Conservation (phyloP, 208 protist species). For the Trichomonas tenax region DNA sequence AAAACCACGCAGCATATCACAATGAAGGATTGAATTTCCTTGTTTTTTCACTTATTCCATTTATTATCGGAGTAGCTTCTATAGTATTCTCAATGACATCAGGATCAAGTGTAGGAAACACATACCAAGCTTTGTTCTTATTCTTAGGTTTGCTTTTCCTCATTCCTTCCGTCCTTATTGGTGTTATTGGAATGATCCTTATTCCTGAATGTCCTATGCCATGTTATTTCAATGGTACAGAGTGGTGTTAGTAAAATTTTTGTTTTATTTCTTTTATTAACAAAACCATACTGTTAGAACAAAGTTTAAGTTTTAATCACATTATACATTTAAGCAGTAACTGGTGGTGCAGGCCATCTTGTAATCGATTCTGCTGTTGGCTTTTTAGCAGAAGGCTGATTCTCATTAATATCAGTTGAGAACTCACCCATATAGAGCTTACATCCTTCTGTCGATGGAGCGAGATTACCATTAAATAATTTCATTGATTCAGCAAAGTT, state of each 20-base stretch:
- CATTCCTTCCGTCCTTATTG: not conserved
- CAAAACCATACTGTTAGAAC: not conserved
- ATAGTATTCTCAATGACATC: not conserved
- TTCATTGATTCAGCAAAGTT: not conserved
- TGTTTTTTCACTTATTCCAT: not conserved
- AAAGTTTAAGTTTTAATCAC: not conserved
- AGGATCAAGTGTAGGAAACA: not conserved
- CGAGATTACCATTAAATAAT: not conserved
- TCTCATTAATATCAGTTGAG: not conserved
- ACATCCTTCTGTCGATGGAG: not conserved
- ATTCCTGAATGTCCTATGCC: not conserved
- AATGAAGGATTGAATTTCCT: not conserved
- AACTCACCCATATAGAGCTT: not conserved
- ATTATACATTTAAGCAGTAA: not conserved
- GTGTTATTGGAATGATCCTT: not conserved
- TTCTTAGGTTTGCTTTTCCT: not conserved
- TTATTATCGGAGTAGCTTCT: not conserved
- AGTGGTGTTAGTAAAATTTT: not conserved
- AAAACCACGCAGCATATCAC: conserved; percentile 1
- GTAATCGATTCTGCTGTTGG: not conserved
- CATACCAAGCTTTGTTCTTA: not conserved
- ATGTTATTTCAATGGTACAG: not conserved
- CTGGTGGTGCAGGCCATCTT: not conserved
- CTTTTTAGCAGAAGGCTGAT: not conserved
- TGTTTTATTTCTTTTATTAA: not conserved